Evolutionary conservation across 2,329 filamentous ascomycete genomes (phyloP).

Genomic region (Gyromitra esculenta): DNA sequence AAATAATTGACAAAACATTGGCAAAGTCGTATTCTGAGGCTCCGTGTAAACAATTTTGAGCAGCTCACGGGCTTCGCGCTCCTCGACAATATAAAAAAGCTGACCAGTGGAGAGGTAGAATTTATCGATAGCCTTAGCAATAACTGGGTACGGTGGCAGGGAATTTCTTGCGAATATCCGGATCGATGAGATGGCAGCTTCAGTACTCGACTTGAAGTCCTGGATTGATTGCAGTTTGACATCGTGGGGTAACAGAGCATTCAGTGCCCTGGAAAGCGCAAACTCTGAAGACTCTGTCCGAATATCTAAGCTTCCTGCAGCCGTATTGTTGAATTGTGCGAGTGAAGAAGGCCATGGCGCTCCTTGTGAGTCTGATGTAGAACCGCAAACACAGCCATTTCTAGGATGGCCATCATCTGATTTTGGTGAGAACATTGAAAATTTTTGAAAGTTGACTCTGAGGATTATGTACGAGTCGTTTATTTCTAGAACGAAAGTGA

Average conservation of each 20-base stretch:
- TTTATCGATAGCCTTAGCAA: conserved; percentile 44
- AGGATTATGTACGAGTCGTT: conserved; percentile 4
- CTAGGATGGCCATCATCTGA: background rate
- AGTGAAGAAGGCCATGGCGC: conserved; percentile 2
- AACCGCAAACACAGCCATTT: conserved; percentile 32
- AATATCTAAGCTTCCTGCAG: conserved; percentile 27
- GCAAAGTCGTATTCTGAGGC: conserved; percentile 40
- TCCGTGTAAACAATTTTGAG: conserved; percentile 35
- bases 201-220: conserved; percentile 46
- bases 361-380: conserved; percentile 4
- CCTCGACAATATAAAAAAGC: conserved; percentile 44
- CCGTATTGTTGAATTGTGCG: background rate
- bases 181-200: conserved; percentile 37
- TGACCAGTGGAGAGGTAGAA: conserved; percentile 43
- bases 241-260: conserved; percentile 46
- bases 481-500: conserved; percentile 16
- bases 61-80: conserved; percentile 38
- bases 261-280: conserved; percentile 43
- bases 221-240: conserved; percentile 42
- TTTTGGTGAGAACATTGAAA: conserved; percentile 12
- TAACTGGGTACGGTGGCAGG: conserved; percentile 41
- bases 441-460: background rate
- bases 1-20: conserved; percentile 46
- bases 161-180: conserved; percentile 39
- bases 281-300: conserved; percentile 47